Conservation (phyloP, 768 basidiomycete genomes). For the Serendipita sp. region DNA sequence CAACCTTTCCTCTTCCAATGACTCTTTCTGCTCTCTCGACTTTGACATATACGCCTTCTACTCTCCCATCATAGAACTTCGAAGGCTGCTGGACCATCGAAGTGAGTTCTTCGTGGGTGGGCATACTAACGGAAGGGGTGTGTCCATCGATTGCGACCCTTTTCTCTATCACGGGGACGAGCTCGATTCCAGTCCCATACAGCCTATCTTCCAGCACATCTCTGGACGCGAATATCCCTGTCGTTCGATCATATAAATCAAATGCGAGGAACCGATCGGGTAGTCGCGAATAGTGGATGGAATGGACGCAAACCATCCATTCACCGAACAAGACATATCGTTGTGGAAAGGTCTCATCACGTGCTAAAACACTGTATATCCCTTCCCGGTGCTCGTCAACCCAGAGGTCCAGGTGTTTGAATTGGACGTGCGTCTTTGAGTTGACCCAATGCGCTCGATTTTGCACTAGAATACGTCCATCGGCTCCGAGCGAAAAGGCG, state of each 20-base stretch:
- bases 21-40: constrained; percentile 29
- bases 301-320: constrained; percentile 48
- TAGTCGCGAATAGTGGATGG: constrained; percentile 38
- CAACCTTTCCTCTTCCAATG: constrained; percentile 35
- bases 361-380: constrained; percentile 28
- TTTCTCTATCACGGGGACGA: constrained; percentile 31
- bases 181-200: constrained; percentile 24
- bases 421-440: constrained; percentile 41
- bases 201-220: constrained; percentile 23
- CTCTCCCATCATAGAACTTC: constrained; percentile 29
- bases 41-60: constrained; percentile 47
- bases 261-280: constrained; percentile 44
- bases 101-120: constrained; percentile 24
- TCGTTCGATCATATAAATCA: constrained; percentile 40
- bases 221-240: constrained; percentile 26
- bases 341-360: constrained; percentile 33
- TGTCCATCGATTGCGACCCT: constrained; percentile 16
- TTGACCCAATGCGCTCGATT: constrained; percentile 48
- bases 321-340: constrained; percentile 48
- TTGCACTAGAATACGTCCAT: constrained; percentile 35
- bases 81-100: constrained; percentile 32
- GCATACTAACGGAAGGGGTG: constrained; percentile 17
- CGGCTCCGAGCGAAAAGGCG: constrained; percentile 41
- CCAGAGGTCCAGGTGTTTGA: constrained; percentile 42
- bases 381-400: constrained; percentile 33